A percentile compares a stretch with the other conserved stretches of the same genome.
Conservation (phyloP, 495 filamentous ascomycete species). For the Bathelium albidoporum region DNA sequence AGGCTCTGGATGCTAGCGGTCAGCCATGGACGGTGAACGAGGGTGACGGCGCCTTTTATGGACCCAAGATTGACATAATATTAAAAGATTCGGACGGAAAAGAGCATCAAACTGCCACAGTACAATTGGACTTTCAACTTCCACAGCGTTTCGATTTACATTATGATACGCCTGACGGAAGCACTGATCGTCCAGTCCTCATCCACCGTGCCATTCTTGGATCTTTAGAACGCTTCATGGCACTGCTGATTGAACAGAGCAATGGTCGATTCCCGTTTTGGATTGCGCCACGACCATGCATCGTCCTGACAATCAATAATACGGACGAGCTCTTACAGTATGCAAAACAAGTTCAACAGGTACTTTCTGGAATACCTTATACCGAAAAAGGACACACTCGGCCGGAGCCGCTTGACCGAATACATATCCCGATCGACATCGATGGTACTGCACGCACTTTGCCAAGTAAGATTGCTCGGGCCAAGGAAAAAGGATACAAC, state of each 20-base stretch:
- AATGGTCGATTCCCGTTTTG: constrained; percentile 82
- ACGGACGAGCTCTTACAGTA: constrained; percentile 46
- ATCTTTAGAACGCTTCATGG: constrained; percentile 77
- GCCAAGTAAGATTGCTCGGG: constrained; percentile 58
- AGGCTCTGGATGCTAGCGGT: constrained; percentile 56
- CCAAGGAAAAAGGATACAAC: constrained; percentile 63
- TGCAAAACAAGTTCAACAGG: constrained; percentile 43
- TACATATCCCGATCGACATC: constrained; percentile 54
- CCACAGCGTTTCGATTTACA: constrained; percentile 70
- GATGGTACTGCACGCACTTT: constrained; percentile 55
- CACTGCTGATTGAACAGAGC: constrained; percentile 77
- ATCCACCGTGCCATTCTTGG: constrained; percentile 85
- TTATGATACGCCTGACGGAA: constrained; percentile 60
- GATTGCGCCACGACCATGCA: constrained; percentile 73
- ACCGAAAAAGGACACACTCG: constrained; percentile 11
- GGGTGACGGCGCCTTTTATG: constrained; percentile 89
- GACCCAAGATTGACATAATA: constrained; percentile 89
- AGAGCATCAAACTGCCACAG: constrained; percentile 83
- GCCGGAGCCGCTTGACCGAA: constrained; percentile 21
- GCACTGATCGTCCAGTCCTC: constrained; percentile 56
- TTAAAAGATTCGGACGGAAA: constrained; percentile 75
- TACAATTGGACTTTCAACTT: constrained; percentile 90
- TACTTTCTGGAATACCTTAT: constrained; percentile 26
- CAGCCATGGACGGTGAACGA: constrained; percentile 60
- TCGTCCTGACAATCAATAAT: constrained; percentile 67